A percentile compares a stretch with the other conserved stretches of the same genome.
These are phyloP conservation scores for Murraya koenigii DNA, from an alignment of 345 rosid species.

Conservation along the genomic window DNA sequence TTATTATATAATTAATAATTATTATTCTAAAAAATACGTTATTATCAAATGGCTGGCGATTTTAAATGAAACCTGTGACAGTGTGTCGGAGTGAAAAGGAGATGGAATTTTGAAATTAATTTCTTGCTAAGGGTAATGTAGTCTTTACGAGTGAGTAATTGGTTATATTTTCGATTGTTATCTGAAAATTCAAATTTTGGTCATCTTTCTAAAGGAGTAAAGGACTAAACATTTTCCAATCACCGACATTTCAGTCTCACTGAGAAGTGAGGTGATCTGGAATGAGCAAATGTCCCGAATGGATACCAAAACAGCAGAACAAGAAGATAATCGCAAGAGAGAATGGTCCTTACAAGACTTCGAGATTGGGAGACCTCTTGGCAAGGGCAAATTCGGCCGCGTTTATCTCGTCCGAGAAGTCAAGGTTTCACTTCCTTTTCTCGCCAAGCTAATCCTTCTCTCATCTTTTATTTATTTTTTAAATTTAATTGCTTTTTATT, in stretches of 20 bases:
- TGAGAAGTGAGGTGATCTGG: not conserved
- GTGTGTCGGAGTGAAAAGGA: too few species aligned
- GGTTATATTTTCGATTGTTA: not conserved
- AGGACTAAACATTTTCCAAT: not conserved
- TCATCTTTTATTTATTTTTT: not conserved
- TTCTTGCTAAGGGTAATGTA: too few species aligned
- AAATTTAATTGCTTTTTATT: not conserved
- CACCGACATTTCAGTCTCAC: not conserved
- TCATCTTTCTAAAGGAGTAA: not conserved
- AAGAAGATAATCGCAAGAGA: constrained; percentile 22
- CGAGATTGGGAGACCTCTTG: constrained; percentile 89
- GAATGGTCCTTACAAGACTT: constrained; percentile 70
- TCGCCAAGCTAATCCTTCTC: not conserved
- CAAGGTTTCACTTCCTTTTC: constrained; percentile 37
- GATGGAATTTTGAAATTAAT: too few species aligned
- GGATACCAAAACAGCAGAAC: constrained; percentile 11
- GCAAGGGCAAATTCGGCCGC: constrained; percentile 87
- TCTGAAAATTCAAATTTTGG: not conserved
- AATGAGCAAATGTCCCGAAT: not conserved
- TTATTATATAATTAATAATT: rapidly evolving
- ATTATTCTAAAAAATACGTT: too few species aligned
- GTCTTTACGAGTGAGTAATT: not conserved
- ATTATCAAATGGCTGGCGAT: rapidly evolving
- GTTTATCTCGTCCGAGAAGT: constrained; percentile 86
- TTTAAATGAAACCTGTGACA: too few species aligned